Base-by-base conservation (phyloP, 805 yeast species). In the Sugiyamaella americana region DNA sequence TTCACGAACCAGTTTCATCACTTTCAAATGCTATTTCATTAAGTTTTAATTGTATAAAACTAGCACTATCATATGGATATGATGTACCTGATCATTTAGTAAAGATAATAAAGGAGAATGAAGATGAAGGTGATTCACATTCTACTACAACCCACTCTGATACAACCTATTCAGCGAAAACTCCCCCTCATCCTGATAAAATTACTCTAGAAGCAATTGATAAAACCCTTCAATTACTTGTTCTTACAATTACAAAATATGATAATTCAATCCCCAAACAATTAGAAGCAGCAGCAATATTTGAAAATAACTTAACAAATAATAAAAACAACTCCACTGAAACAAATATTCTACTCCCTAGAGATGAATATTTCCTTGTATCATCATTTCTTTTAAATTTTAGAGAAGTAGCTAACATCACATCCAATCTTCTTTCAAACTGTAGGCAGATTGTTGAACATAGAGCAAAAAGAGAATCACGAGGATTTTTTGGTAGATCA, bases 381-480 rank as follows among this genome's bases (percentile, higher is more conserved):
- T 73, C 79, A 1, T 73, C 78, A 0, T 75, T 75, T 54, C 47
- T 75, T 20, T 65, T 75, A 61, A 75, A 75, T 52, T 61, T 72
- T 39, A 68, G 73, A 51, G 72, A 72, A 49, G 58, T 64, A 20
- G 60, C 72, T 0, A 59, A 63, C 37, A 49, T 62, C 1, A 57
- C 67, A 2, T 55, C 66, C 4, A 51, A 55, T 6, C 50, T 73
- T 23, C 56, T 71, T 50, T 62, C 59, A 8, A 64, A 63, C 29
- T 49, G 65, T 0, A 55, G 66, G 5, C 50, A 46, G 3, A 55
- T 74, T 4, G 53, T 65, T 37, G 53, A 58, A 17, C 54, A 48
- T 19, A 58, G 76, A 40, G 51, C 44, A 16, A 42, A 45, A 4
- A 57, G 67, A 29, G 10, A 18, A 46, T 24, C 42, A 5, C 64